Base-by-base conservation (phyloP, 805 yeast species). In the Metschnikowia arizonensis region DNA sequence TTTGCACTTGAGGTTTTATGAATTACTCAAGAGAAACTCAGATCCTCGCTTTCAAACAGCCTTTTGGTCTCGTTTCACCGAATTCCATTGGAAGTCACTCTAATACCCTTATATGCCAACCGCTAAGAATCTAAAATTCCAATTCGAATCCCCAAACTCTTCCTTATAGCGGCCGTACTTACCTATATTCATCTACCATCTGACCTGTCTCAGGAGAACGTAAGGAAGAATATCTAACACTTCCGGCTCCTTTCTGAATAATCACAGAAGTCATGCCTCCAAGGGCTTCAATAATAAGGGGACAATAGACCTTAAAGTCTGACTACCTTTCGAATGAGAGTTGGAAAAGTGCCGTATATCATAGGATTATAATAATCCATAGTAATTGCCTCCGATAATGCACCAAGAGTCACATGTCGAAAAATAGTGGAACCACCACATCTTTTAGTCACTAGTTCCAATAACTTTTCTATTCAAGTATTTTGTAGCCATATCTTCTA, bases 171-270 rank as follows among this genome's bases (percentile, higher is more conserved):
- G 45, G 18, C 58, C 58, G 14, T 40, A 46, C n/a, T 32, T 21
- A 1, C 58, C 62, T 40, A 59, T 49, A 48, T 54, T 52, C 44
- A 62, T 44, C n/a, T 55, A 65, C 63, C 57, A 68, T 51, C 45
- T 66, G 72, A 2, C 72, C 68, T 0, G 70, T 53, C 46, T 68
- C 73, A 4, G 57, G 56, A 12, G 64, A 54, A 11, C 54, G 45
- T 14, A 62, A 1, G 72, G 72, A 11, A 64, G 30, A 1, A 66
- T 65, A 4, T 56, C 62, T 26, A 60, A 59, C 52, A 3, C 36
- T 40, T 14, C 52, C 42, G 28, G 50, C 50, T 25, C 62, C 53
- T 28, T 47, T 50, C 3, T 29, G 21, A 30, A 45, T 65, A 62
- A 2, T 58, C 61, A 2, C 24, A 7, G 43, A 53, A 57, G n/a